A percentile compares a stretch with the other conserved stretches of the same genome.
These are phyloP conservation scores for Pythium phragmiticola DNA, from an alignment of 352 stramenopile genomes.

Conservation along the genomic window DNA sequence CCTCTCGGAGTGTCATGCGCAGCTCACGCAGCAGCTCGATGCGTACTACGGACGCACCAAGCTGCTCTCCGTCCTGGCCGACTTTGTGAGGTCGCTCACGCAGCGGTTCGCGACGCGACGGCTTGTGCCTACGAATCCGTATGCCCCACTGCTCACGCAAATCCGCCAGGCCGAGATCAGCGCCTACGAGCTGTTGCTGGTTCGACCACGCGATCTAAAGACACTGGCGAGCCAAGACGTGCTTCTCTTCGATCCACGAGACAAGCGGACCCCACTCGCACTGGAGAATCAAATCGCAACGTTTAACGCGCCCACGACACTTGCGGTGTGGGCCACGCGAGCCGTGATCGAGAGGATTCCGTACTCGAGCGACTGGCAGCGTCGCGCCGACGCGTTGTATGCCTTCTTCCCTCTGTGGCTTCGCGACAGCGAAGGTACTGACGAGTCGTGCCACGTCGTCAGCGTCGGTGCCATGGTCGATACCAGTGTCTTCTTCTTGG, in stretches of 20 bases:
- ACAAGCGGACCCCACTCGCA: background rate
- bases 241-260: slow-evolving; percentile 11
- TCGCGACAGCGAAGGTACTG: slow-evolving; percentile 6
- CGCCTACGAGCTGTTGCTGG: slow-evolving; percentile 22
- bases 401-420: slow-evolving; percentile 1
- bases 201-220: slow-evolving; percentile 30
- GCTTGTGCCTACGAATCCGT: slow-evolving; percentile 41
- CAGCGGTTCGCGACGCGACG: slow-evolving; percentile 28
- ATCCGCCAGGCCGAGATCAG: slow-evolving; percentile 34
- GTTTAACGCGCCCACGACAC: slow-evolving; percentile 11
- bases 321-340: slow-evolving; percentile 16
- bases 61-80: slow-evolving; percentile 37
- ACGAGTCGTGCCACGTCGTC: slow-evolving; percentile 19
- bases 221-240: background rate
- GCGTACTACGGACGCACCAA: slow-evolving; percentile 43
- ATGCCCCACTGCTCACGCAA: slow-evolving; percentile 32
- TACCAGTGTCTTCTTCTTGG: slow-evolving; percentile 5
- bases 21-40: slow-evolving; percentile 38
- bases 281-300: slow-evolving; percentile 19
- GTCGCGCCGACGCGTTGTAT: background rate
- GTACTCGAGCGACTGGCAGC: slow-evolving; percentile 13
- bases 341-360: slow-evolving; percentile 12
- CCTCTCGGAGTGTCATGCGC: slow-evolving; percentile 4
- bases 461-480: slow-evolving; percentile 18
- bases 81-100: slow-evolving; percentile 31